Evolutionary conservation across 2,329 filamentous ascomycete species (phyloP).

Genomic region (Penicillium capsulatum): DNA sequence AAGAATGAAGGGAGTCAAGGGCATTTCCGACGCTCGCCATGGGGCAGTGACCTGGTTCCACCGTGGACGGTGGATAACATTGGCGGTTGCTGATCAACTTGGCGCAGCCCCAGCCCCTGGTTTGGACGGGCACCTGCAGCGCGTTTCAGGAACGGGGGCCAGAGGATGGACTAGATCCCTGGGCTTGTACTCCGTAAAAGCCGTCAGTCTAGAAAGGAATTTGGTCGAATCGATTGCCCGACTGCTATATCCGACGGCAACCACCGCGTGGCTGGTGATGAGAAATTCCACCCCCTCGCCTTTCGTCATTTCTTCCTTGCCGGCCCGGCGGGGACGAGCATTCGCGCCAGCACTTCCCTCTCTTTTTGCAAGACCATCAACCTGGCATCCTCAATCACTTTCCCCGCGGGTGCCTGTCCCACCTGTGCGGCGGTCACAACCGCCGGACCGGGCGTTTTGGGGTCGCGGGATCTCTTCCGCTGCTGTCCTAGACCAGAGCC

Average conservation of each 20-base stretch:
- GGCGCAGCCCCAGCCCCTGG: no score
- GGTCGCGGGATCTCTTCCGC: constrained; percentile 37
- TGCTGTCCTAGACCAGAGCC: constrained; percentile 53
- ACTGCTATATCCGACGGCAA: background rate
- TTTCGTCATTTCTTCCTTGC: constrained; percentile 29
- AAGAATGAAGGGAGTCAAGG: no score
- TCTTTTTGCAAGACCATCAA: constrained; percentile 63
- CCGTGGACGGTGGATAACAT: no score
- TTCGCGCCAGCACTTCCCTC: constrained; percentile 61
- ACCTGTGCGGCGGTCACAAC: constrained; percentile 17
- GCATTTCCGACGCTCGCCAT: no score
- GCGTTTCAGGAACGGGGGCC: no score
- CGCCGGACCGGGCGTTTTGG: constrained; percentile 15
- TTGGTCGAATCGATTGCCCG: no score
- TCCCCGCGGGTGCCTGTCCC: constrained; percentile 46
- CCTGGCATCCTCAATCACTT: constrained; percentile 59
- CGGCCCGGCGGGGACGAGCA: constrained; percentile 49
- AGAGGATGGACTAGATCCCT: no score
- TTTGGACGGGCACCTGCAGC: no score
- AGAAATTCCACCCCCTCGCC: background rate
- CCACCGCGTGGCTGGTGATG: background rate
- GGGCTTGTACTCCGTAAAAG: no score
- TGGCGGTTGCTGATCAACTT: no score
- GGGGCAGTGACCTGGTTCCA: no score
- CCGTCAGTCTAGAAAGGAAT: no score